Evolutionary conservation across 2,329 filamentous ascomycete genomes (phyloP), one percentile per base, ranked within the genome.

Genomic region (Monosporascus sp.): DNA sequence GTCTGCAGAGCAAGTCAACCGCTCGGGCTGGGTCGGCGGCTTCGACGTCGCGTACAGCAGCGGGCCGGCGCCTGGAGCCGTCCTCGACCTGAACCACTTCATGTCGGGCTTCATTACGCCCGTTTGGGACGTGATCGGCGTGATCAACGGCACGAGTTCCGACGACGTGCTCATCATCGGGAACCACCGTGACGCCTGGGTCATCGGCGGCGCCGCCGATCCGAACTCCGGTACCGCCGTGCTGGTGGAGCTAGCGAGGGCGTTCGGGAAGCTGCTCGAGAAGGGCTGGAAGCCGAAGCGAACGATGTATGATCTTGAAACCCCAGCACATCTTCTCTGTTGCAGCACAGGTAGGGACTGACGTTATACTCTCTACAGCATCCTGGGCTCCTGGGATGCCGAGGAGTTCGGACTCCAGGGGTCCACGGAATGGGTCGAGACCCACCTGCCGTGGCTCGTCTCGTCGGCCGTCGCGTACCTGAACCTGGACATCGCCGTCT

Each of bases 151-250:
- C 22, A 76, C 69, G 1, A 69, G 73, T 46, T 68, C 73, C 0
- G 60, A 65, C 36, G 61, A 73, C 38, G 76, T 77, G 5, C 66
- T 80, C 17, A 66, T 81, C 27, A 69, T 81, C 24, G 78, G 78
- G 3, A 80, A 81, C 38, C 78, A 81, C 54, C 72, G 78, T 11
- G 78, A 81, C 63, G 78, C 78, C 0, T 81, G 78, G 78, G 76
- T 80, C 9, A 68, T 78, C 26, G 78, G 78, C 5, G 78, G 78
- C 3, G 78, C 78, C 1, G 75, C 73, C 0, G 78, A 81, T 50
- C 78, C 78, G 2, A 80, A 80, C 44, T 76, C 73, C 9, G 78
- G 78, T 1, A 74, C 72, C 3, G 74, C 77, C 1, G 70, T 79
- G 3, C 64, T 81, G 34, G 69, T 79, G 27, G 78, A 81, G 52